phyloP scores from a whole-genome alignment of 345 rosid genomes.

The Turnera subulata region DNA sequence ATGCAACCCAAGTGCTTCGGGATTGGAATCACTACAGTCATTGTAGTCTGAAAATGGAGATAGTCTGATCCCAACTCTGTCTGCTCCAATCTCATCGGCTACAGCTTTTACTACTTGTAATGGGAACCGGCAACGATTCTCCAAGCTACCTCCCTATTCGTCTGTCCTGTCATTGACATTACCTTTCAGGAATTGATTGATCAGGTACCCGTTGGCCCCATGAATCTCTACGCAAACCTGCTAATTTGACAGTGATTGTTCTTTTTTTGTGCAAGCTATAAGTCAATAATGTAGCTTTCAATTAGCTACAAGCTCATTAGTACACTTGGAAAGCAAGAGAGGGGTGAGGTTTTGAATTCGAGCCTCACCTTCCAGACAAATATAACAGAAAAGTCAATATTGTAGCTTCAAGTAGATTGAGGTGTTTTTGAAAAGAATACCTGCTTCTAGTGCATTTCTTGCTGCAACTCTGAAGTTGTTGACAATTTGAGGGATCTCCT shows the following conservation, averaged over 20 bases:
- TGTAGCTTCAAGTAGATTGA: no score
- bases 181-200: conserved; percentile 57
- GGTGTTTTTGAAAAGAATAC: conserved; percentile 10
- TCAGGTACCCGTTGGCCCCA: conserved; percentile 30
- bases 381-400: no score
- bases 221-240: conserved; percentile 38
- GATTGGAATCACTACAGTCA: conserved; percentile 25
- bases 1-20: conserved; percentile 2
- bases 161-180: conserved; percentile 29
- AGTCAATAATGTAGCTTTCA: no score
- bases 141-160: conserved; percentile 15
- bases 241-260: no score
- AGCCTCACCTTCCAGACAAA: no score
- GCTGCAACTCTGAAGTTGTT: conserved; percentile 51
- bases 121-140: conserved; percentile 10
- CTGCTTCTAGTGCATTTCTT: conserved; percentile 55
- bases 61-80: conserved; percentile 6
- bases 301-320: no score
- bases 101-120: conserved; percentile 6
- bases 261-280: no score
- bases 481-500: conserved; percentile 37
- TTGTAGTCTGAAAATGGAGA: conserved; percentile 15
- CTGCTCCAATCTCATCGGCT: conserved; percentile 5
- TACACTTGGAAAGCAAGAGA: neutral
- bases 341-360: no score